phyloP scores from a whole-genome alignment of 192 early-diverging fungal genomes.

The Rhizophagus prolifer region DNA sequence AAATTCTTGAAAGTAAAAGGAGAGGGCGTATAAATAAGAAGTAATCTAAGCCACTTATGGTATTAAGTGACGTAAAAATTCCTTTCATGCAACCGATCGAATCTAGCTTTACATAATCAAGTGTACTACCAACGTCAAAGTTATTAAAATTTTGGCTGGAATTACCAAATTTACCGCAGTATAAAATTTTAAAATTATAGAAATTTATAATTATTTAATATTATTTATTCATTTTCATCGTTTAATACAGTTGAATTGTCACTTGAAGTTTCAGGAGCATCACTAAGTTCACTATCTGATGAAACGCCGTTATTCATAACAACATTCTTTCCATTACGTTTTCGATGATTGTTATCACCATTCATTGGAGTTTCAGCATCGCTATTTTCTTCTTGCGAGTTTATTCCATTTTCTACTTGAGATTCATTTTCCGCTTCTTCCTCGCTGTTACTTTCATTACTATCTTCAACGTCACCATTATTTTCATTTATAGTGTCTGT shows the following conservation, averaged over 20 bases:
- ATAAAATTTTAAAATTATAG: not conserved
- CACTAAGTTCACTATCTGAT: slow-evolving; percentile 14
- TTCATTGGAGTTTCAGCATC: slow-evolving; percentile 11
- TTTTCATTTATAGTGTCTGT: slow-evolving; percentile 6
- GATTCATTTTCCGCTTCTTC: slow-evolving; percentile 6
- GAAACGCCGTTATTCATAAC: not conserved
- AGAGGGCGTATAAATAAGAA: not conserved
- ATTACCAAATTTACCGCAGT: not conserved
- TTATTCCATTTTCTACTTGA: slow-evolving; percentile 30
- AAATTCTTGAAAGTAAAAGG: not conserved
- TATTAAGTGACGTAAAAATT: not conserved
- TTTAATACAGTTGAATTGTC: not conserved
- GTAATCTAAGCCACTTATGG: not conserved
- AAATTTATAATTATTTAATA: too few species aligned
- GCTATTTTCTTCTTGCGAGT: not conserved
- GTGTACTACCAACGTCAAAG: too few species aligned
- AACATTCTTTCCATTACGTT: not conserved
- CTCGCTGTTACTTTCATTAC: slow-evolving; percentile 13
- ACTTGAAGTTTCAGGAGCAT: slow-evolving; percentile 9
- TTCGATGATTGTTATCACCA: not conserved
- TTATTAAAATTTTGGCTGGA: too few species aligned
- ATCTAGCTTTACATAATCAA: too few species aligned
- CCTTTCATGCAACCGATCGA: too few species aligned
- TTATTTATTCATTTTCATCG: not conserved
- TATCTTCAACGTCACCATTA: slow-evolving; percentile 27